A percentile compares a stretch with the other conserved stretches of the same genome.
These are phyloP conservation scores for Cupressus sempervirens DNA, from an alignment of 75 land plant species.

Conservation along the genomic window DNA sequence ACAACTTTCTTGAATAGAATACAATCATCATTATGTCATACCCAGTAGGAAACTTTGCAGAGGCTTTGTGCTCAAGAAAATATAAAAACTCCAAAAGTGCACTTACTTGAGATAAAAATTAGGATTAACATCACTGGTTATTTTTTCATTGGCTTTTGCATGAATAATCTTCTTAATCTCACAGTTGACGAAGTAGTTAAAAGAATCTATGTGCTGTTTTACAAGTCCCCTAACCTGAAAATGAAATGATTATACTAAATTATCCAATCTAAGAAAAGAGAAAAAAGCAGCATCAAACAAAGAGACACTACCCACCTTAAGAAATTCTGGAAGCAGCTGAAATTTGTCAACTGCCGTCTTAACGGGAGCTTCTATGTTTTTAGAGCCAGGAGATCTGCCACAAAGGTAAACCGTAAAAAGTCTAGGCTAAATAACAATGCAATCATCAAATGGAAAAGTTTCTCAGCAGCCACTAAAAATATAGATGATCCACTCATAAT, in stretches of 20 bases:
- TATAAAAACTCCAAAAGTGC: conserved; percentile 7
- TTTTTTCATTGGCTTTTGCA: conserved; percentile 67
- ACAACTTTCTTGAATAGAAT: not conserved
- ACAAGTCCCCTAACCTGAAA: conserved; percentile 89
- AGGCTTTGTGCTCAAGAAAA: too few species aligned
- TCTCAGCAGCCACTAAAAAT: not conserved
- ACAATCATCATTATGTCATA: not conserved
- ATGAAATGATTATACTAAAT: not conserved
- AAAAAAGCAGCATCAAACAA: not conserved
- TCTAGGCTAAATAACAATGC: not conserved
- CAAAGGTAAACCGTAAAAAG: not conserved
- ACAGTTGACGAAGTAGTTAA: conserved; percentile 77
- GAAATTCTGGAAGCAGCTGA: conserved; percentile 84
- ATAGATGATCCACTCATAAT: not conserved
- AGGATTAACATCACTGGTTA: conserved; percentile 51
- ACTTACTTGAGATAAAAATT: conserved; percentile 58
- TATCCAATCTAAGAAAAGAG: not conserved
- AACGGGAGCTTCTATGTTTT: conserved; percentile 54
- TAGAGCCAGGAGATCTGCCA: not conserved
- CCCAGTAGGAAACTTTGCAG: too few species aligned
- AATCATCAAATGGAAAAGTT: not conserved
- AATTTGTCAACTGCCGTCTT: conserved; percentile 86
- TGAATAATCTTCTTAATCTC: conserved; percentile 90
- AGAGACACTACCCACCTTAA: conserved; percentile 57
- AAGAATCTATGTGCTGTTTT: conserved; percentile 94